Evolutionary conservation across 192 early-diverging fungal species (phyloP), one percentile per base, ranked within the genome.

Genomic region (Coemansia sp.): DNA sequence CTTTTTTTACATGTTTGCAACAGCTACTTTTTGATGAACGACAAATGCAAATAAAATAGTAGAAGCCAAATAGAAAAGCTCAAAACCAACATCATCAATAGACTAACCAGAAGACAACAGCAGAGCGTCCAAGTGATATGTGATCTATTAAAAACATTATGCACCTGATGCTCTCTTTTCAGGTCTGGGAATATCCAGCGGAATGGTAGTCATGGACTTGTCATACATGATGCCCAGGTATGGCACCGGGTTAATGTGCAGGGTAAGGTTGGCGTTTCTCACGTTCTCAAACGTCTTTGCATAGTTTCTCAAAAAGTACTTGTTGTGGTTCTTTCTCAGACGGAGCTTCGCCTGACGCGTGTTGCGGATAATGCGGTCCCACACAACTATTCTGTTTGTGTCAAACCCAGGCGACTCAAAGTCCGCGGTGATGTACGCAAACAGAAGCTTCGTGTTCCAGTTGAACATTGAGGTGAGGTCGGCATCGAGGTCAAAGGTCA

Each of bases 371-470:
- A 83, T 78, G 6, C 81, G 60, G 70, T 83, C 81, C 81, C 81
- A 83, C 41, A 83, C 47, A 9, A 83, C 81, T n/a, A 71, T 65
- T 13, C 69, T 59, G 65, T 83, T 83, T 4, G 69, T 75, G 9
- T 69, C 64, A 54, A 70, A 77, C 15, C 65, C 70, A 1, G 61
- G 59, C 12, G 71, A 47, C 19, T 47, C 38, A 39, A 65, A 83
- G 59, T 83, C 81, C 16, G 68, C 81, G 4, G 81, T 78, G 38
- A 83, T 75, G 40, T 72, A 83, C 3, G 76, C 69, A 39, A 78
- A 83, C 64, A 83, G 53, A 0, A 78, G 72, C 67, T 83, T 83
- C 11, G 81, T 83, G 70, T 83, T 83, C 81, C 81, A 83, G 76
- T 83, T 83, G 21, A 83, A 78, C 76, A 83, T 69, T 9, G 71